Conservation (phyloP, 305 asterid genomes). For the Fraxinus greggii region DNA sequence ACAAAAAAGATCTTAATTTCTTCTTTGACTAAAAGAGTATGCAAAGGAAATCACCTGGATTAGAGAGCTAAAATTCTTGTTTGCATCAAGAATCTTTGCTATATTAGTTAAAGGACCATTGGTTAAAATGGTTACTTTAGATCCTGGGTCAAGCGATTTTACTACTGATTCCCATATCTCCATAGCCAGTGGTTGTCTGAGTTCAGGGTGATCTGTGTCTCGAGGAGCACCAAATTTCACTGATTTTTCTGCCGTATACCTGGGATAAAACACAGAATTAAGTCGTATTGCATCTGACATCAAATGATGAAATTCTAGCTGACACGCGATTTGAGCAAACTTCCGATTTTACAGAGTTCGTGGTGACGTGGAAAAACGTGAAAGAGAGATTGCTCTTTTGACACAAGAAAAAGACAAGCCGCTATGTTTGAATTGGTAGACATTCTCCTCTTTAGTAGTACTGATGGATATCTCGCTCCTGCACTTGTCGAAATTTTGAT, state of each 20-base stretch:
- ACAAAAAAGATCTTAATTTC: not conserved
- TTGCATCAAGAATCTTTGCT: conserved; percentile 59
- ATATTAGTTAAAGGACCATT: conserved; percentile 84
- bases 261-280: conserved; percentile 22
- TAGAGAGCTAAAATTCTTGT: conserved; percentile 34
- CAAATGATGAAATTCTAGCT: not conserved
- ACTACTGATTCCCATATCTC: conserved; percentile 68
- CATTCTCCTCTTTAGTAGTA: not conserved
- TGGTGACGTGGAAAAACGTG: not conserved
- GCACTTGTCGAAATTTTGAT: not conserved
- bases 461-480: not conserved
- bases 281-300: not conserved
- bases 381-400: not conserved
- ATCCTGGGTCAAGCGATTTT: conserved; percentile 47
- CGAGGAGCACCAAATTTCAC: conserved; percentile 71
- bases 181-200: conserved; percentile 72
- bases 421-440: not conserved
- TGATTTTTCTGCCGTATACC: conserved; percentile 75
- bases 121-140: conserved; percentile 64
- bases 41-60: conserved; percentile 52
- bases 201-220: conserved; percentile 74
- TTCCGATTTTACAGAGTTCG: not conserved
- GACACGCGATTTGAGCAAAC: not conserved
- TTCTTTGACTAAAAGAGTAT: not conserved
- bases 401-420: not conserved